These are phyloP conservation scores for Leccinum olivaceopallidum DNA, from an alignment of 768 basidiomycete genomes.

Conservation along the genomic window DNA sequence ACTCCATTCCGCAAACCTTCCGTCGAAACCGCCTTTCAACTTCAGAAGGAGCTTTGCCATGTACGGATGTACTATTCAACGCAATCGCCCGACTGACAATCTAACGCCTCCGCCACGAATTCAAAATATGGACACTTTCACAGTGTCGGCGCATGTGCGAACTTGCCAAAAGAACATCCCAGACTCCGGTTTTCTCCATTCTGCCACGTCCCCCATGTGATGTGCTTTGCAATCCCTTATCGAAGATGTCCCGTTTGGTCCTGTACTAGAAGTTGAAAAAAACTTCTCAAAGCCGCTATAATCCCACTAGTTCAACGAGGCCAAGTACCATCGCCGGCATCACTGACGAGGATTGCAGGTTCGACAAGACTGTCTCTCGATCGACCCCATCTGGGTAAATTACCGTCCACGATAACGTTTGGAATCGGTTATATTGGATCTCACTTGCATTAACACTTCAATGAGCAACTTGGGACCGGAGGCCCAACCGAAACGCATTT, in stretches of 20 bases:
- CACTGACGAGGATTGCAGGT: slow-evolving; percentile 58
- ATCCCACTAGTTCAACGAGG: slow-evolving; percentile 62
- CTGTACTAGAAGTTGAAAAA: slow-evolving; percentile 56
- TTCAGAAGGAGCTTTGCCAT: slow-evolving; percentile 63
- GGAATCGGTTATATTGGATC: slow-evolving; percentile 22
- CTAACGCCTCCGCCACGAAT: slow-evolving; percentile 1
- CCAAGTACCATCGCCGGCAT: slow-evolving; percentile 55
- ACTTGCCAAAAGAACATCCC: slow-evolving; percentile 83
- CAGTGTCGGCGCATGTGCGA: slow-evolving; percentile 5
- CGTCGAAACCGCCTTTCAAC: slow-evolving; percentile 44
- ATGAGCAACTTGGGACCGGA: slow-evolving; percentile 66
- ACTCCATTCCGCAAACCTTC: slow-evolving; percentile 70
- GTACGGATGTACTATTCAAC: slow-evolving; percentile 4
- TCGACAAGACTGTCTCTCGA: slow-evolving; percentile 60
- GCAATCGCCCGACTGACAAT: background rate
- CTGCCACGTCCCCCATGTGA: slow-evolving; percentile 69
- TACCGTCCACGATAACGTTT: background rate
- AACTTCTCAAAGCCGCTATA: slow-evolving; percentile 70
- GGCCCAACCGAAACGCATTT: slow-evolving; percentile 71
- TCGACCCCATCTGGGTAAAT: background rate
- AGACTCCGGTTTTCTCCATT: slow-evolving; percentile 65
- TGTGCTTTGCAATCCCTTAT: slow-evolving; percentile 56
- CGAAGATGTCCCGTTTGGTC: slow-evolving; percentile 69
- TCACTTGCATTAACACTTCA: slow-evolving; percentile 57
- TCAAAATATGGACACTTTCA: slow-evolving; percentile 4